Evolutionary conservation across 2,329 filamentous ascomycete species (phyloP).

Genomic region (Phialemoniopsis sp.): DNA sequence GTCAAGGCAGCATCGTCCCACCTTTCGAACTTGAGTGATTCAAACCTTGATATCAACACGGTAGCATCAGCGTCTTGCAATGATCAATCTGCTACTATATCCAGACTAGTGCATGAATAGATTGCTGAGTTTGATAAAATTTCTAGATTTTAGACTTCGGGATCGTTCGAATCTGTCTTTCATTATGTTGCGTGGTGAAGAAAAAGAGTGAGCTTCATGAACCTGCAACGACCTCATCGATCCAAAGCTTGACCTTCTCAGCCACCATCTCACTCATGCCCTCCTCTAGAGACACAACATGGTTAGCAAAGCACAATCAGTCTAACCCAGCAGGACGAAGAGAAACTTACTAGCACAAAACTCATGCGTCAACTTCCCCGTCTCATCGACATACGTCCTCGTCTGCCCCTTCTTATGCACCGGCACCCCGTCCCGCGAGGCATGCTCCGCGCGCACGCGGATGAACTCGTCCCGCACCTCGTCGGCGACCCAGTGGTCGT

Average conservation of each 20-base stretch:
- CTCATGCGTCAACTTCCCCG: constrained; percentile 49
- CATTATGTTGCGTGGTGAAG: too few relatives aligned
- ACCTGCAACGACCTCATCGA: constrained; percentile 41
- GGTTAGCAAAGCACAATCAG: background rate
- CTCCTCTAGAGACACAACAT: constrained; percentile 18
- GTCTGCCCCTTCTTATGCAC: constrained; percentile 29
- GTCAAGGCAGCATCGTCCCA: too few relatives aligned
- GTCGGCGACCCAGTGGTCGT: constrained; percentile 61
- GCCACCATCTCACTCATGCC: constrained; percentile 38
- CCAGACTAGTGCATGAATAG: too few relatives aligned
- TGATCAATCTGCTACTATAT: too few relatives aligned
- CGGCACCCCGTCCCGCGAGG: constrained; percentile 12
- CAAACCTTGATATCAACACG: too few relatives aligned
- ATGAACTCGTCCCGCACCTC: constrained; percentile 54
- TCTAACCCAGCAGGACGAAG: background rate
- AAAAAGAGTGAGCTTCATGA: too few relatives aligned
- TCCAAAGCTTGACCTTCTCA: constrained; percentile 41
- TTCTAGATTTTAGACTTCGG: too few relatives aligned
- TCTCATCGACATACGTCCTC: constrained; percentile 48
- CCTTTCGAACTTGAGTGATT: too few relatives aligned
- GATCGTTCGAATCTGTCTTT: too few relatives aligned
- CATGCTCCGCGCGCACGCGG: constrained; percentile 26
- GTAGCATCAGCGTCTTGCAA: too few relatives aligned
- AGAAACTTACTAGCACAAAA: constrained; percentile 51
- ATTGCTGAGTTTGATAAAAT: too few relatives aligned